These are phyloP conservation scores for Shiraia sp. DNA, from an alignment of 2,329 filamentous ascomycete genomes.

Conservation along the genomic window DNA sequence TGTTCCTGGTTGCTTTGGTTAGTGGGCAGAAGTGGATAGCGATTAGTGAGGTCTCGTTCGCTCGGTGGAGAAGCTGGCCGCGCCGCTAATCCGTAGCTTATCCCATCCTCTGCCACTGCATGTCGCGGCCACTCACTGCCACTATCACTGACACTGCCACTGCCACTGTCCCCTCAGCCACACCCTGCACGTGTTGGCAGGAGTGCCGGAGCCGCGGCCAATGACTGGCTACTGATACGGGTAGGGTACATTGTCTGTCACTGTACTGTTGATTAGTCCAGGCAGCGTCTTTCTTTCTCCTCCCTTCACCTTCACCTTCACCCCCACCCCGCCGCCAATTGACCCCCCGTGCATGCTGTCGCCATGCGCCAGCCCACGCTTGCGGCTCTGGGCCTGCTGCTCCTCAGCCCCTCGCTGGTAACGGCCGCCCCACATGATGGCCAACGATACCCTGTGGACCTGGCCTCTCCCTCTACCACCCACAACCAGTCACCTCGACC, in stretches of 20 bases:
- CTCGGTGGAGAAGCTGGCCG: too few species aligned
- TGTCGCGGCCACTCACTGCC: too few species aligned
- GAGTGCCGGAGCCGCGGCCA: background rate
- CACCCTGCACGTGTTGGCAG: constrained; percentile 11
- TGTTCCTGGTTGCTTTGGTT: background rate
- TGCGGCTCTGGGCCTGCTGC: constrained; percentile 34
- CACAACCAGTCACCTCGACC: constrained; percentile 27
- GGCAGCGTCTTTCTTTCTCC: background rate
- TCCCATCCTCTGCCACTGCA: too few species aligned
- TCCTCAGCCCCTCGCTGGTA: constrained; percentile 31
- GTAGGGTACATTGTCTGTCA: too few species aligned
- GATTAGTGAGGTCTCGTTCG: background rate
- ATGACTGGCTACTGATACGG: constrained; percentile 6
- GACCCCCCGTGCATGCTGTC: constrained; percentile 2
- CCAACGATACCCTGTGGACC: constrained; percentile 15
- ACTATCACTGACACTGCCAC: too few species aligned
- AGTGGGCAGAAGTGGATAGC: background rate
- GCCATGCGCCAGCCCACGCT: constrained; percentile 35
- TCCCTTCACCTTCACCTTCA: constrained; percentile 2
- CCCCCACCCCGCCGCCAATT: background rate
- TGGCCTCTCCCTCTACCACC: constrained; percentile 9
- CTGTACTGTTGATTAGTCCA: too few species aligned
- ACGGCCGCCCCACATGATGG: constrained; percentile 38
- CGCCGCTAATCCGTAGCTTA: too few species aligned
- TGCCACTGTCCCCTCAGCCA: constrained; percentile 8